These are phyloP conservation scores for Schizochytrium sp. DNA, from an alignment of 108 stramenopile species.

Conservation along the genomic window DNA sequence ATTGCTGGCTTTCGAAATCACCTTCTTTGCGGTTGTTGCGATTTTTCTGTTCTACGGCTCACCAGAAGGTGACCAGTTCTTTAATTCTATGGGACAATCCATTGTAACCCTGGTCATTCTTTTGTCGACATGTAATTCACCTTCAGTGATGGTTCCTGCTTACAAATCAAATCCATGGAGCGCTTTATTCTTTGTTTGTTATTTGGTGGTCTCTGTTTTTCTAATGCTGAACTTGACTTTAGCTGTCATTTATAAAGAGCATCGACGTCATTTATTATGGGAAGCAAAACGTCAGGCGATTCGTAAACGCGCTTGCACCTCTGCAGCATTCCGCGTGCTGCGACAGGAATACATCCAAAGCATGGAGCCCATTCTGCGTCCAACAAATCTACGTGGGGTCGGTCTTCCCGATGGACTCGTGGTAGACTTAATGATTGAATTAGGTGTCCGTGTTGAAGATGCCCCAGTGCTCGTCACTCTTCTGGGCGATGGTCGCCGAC, in stretches of 20 bases:
- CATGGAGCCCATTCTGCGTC: background rate
- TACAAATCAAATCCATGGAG: background rate
- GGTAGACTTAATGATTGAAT: background rate
- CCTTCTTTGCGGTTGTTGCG: slow-evolving; percentile 43
- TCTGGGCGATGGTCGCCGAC: background rate
- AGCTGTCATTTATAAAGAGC: slow-evolving; percentile 54
- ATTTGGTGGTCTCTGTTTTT: slow-evolving; percentile 61
- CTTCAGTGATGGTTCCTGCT: slow-evolving; percentile 63
- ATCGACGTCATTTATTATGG: slow-evolving; percentile 8
- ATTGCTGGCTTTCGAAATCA: slow-evolving; percentile 21
- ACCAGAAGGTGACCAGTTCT: slow-evolving; percentile 30
- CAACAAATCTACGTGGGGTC: background rate
- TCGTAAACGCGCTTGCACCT: slow-evolving; percentile 54
- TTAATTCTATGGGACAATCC: slow-evolving; percentile 25
- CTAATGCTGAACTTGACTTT: slow-evolving; percentile 63
- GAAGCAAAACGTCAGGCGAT: slow-evolving; percentile 32
- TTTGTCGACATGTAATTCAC: slow-evolving; percentile 62
- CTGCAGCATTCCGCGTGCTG: slow-evolving; percentile 29
- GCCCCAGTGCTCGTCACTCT: slow-evolving; percentile 14
- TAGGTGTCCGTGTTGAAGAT: background rate
- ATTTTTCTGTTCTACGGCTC: slow-evolving; percentile 39
- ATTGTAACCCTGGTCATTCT: slow-evolving; percentile 59
- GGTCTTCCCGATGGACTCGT: slow-evolving; percentile 3
- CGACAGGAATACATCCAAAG: background rate
- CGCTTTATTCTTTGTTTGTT: slow-evolving; percentile 60